Evolutionary conservation across 2,329 filamentous ascomycete genomes (phyloP).

Genomic region (Orbilia ellipsospora): DNA sequence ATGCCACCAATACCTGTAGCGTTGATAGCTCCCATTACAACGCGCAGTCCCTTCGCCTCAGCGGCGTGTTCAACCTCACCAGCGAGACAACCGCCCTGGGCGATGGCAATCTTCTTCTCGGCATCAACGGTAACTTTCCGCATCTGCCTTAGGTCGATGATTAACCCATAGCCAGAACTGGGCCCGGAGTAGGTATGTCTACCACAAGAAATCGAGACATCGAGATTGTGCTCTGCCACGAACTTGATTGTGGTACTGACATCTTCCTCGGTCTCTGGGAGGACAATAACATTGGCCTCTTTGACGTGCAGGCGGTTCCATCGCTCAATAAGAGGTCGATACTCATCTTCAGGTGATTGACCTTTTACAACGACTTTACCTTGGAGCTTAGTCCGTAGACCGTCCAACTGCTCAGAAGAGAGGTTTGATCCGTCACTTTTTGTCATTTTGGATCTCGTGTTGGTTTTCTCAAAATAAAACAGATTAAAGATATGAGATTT

Average conservation of each 20-base stretch:
- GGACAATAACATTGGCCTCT: constrained; percentile 48
- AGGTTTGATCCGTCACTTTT: constrained; percentile 42
- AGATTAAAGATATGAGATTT: constrained; percentile 1
- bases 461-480: constrained; percentile 9
- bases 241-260: constrained; percentile 41
- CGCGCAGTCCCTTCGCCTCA: constrained; percentile 24
- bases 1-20: constrained; percentile 49
- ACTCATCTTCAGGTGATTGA: constrained; percentile 40
- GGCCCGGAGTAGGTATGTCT: constrained; percentile 49
- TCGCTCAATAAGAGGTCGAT: constrained; percentile 42
- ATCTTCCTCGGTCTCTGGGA: constrained; percentile 41
- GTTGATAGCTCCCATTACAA: constrained; percentile 45
- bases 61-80: constrained; percentile 41
- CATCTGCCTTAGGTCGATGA: constrained; percentile 53
- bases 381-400: constrained; percentile 37
- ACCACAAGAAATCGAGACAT: constrained; percentile 42
- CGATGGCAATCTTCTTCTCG: constrained; percentile 34
- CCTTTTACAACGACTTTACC: constrained; percentile 52
- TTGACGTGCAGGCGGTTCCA: constrained; percentile 50
- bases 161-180: constrained; percentile 32
- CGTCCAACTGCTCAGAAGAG: constrained; percentile 20
- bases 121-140: constrained; percentile 43
- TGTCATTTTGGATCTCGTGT: constrained; percentile 6
- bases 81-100: constrained; percentile 38
- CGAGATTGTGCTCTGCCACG: constrained; percentile 40